Evolutionary conservation across 768 basidiomycete species (phyloP), one percentile per base, ranked within the genome.

Genomic region (Dentipellis sp.): DNA sequence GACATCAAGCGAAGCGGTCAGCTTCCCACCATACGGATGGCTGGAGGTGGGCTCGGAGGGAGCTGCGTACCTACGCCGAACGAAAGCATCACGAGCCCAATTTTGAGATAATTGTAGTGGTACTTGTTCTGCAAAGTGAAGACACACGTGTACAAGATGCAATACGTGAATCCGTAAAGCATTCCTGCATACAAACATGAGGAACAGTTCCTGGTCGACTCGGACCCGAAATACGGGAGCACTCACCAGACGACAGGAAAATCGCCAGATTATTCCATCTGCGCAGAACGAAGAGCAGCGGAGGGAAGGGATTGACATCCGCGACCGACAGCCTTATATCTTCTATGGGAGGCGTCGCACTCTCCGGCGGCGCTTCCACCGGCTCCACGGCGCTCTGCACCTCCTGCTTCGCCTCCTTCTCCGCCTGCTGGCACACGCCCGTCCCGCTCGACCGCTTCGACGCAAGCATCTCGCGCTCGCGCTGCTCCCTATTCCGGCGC

Each of bases 21-120:
- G 29, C 29, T 29, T 6, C 29, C 29, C 3, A 29, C 6, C 29
- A 29, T 29, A 3, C 29, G 29, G 6, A 29, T 29, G 29, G 6
- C 29, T 29, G 29, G 29, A 29, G 29, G 6, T 29, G 29, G 29
- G 29, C 29, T 29, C 29, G 29, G 29, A 29, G 29, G 3, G 29
- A 29, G 29, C 63, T 11, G 23, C 75, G 37, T 56, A 83, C 88
- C 87, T 14, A 78, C 59, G 49, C 92, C 92, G 61, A 83, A 88
- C 0, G 86, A 69, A 9, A 97, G 77, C 5, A 93, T 78, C 10
- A 91, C 81, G 23, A 93, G 67, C 3, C 93, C 93, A 48, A 88
- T 81, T 45, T 81, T 73, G 4, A 94, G 71, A 0, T 93, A 73
- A 48, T 79, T 72, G 66, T 86, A 92, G 29, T 75, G 65, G 63